These are phyloP conservation scores for Eruca vesicaria DNA, from an alignment of 441 rosid genomes.

Conservation along the genomic window DNA sequence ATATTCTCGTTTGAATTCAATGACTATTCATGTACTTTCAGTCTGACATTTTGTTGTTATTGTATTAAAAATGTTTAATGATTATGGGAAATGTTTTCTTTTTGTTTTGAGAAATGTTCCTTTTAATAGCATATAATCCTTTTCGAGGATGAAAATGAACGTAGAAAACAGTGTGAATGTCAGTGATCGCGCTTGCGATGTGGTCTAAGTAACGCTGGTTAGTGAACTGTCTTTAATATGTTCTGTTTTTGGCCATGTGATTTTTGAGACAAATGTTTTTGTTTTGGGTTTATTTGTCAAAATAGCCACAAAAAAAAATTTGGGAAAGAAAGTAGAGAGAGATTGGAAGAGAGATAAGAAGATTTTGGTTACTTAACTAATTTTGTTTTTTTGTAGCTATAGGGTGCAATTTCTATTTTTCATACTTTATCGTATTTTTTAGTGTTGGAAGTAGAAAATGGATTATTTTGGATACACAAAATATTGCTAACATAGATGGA, in stretches of 20 bases:
- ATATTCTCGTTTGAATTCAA: constrained; percentile 28
- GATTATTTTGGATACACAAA: neutral
- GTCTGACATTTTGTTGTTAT: neutral
- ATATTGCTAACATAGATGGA: neutral
- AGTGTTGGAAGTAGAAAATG: neutral
- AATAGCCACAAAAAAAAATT: too few relatives aligned
- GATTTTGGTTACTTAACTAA: too few relatives aligned
- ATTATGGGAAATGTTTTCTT: neutral
- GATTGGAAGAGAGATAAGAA: too few relatives aligned
- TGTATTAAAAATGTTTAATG: neutral
- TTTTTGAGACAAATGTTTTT: neutral
- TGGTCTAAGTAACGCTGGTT: constrained; percentile 20
- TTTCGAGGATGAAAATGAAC: neutral
- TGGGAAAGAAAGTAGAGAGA: too few relatives aligned
- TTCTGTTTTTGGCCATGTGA: constrained; percentile 25
- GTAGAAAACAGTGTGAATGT: neutral
- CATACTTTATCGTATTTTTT: neutral
- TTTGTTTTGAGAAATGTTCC: neutral
- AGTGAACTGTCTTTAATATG: constrained; percentile 13
- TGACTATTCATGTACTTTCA: constrained; percentile 18
- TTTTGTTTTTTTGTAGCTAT: too few relatives aligned
- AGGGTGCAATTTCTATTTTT: too few relatives aligned
- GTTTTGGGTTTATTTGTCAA: neutral
- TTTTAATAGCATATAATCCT: constrained; percentile 8
- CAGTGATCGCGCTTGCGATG: constrained; percentile 5